Evolutionary conservation across 2,329 filamentous ascomycete genomes (phyloP).

Genomic region (Aspergillus piperis): DNA sequence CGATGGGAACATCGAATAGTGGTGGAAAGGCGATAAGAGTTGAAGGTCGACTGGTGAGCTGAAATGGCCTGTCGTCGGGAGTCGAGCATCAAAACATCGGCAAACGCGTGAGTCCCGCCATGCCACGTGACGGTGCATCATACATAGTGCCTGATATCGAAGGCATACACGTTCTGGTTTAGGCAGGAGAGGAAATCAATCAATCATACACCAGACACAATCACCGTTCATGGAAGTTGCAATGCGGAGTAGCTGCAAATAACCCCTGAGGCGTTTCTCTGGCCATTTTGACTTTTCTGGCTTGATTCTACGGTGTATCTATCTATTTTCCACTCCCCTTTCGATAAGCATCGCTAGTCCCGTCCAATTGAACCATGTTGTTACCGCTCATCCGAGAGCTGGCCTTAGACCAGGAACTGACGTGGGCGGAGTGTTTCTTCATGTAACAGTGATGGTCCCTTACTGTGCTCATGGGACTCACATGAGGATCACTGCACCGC

Average conservation of each 20-base stretch:
- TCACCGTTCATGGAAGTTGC: neutral
- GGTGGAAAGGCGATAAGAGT: slow-evolving; percentile 11
- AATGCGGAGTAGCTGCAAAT: neutral
- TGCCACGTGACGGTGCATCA: slow-evolving; percentile 22
- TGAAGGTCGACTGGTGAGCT: slow-evolving; percentile 11
- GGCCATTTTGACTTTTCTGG: neutral
- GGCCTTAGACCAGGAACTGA: neutral
- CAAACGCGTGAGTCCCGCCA: slow-evolving; percentile 19
- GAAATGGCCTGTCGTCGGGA: slow-evolving; percentile 18
- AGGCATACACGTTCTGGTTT: neutral
- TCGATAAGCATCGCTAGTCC: neutral
- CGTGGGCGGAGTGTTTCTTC: neutral
- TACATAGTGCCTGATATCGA: neutral
- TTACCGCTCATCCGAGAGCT: neutral
- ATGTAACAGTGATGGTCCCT: neutral
- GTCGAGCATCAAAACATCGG: slow-evolving; percentile 24
- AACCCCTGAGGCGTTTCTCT: neutral
- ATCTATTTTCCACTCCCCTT: neutral
- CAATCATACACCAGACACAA: neutral
- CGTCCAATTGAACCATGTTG: neutral
- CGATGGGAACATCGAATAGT: slow-evolving; percentile 17
- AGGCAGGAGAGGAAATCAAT: neutral
- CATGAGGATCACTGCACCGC: neutral
- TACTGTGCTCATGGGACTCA: neutral
- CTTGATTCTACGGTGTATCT: neutral